A percentile compares a stretch with the other conserved stretches of the same genome.
Evolutionary conservation across 2,329 filamentous ascomycete species (phyloP).

Genomic region (Graphium sp.): DNA sequence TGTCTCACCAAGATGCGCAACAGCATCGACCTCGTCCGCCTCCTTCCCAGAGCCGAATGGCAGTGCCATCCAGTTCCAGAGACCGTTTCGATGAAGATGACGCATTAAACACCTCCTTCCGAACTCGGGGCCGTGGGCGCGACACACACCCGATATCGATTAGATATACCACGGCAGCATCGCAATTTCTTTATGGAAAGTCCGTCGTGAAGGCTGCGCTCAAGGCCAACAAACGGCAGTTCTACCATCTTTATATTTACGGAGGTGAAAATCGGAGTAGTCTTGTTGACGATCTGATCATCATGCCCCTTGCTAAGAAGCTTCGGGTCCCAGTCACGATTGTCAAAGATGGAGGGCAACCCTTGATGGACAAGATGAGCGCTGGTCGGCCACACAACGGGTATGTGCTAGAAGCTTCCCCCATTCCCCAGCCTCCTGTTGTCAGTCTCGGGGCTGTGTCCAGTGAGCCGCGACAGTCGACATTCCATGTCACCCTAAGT

Average conservation of each 20-base stretch:
- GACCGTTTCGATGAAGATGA: too few relatives aligned
- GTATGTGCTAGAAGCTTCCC: slow-evolving; percentile 72
- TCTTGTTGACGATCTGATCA: slow-evolving; percentile 22
- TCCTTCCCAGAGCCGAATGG: too few relatives aligned
- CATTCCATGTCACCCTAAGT: slow-evolving; percentile 43
- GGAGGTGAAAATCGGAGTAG: slow-evolving; percentile 36
- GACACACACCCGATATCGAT: slow-evolving; percentile 13
- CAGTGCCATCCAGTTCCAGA: too few relatives aligned
- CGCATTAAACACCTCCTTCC: too few relatives aligned
- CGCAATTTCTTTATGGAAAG: slow-evolving; percentile 79
- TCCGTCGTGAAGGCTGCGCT: slow-evolving; percentile 70
- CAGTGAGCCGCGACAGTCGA: slow-evolving; percentile 21
- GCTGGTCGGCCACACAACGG: slow-evolving; percentile 78
- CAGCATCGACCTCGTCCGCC: too few relatives aligned
- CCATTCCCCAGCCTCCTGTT: slow-evolving; percentile 57
- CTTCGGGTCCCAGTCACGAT: slow-evolving; percentile 36
- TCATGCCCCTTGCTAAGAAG: slow-evolving; percentile 27
- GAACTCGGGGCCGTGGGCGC: too few relatives aligned
- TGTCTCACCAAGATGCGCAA: too few relatives aligned
- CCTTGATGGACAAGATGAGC: slow-evolving; percentile 69
- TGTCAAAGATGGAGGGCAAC: slow-evolving; percentile 43
- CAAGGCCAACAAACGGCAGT: slow-evolving; percentile 43
- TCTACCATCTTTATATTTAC: slow-evolving; percentile 76
- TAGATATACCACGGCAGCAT: slow-evolving; percentile 64
- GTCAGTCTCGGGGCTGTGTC: slow-evolving; percentile 34